These are phyloP conservation scores for Crithidia thermophila DNA, from an alignment of 208 protist species.

Conservation along the genomic window DNA sequence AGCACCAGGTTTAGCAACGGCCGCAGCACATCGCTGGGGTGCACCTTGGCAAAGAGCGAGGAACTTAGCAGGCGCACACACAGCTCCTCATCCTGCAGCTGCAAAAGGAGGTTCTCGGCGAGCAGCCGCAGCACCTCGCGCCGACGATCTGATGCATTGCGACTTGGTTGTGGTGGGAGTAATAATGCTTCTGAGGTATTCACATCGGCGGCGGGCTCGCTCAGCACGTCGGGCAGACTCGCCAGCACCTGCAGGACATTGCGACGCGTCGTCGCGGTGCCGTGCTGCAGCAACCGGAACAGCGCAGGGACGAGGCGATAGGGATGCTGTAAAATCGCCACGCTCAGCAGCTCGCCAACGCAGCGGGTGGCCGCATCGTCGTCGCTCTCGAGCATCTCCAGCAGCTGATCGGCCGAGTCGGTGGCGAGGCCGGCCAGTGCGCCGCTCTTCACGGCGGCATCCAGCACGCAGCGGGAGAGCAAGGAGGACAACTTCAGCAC, in stretches of 20 bases:
- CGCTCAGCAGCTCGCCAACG: constrained; percentile 62
- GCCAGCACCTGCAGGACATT: constrained; percentile 77
- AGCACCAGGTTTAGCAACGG: constrained; percentile 64
- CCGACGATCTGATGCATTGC: constrained; percentile 35
- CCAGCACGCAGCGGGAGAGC: constrained; percentile 64
- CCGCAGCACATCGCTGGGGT: constrained; percentile 67
- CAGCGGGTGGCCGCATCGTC: constrained; percentile 76
- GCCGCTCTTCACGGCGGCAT: constrained; percentile 25
- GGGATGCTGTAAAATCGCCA: constrained; percentile 58
- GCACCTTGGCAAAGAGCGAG: constrained; percentile 77
- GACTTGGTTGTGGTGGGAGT: background rate
- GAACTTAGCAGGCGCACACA: constrained; percentile 66
- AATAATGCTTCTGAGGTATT: background rate
- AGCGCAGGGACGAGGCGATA: constrained; percentile 73
- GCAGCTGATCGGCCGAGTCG: constrained; percentile 71
- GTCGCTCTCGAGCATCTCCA: constrained; percentile 66
- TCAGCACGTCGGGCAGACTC: constrained; percentile 49
- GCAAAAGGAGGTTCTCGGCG: constrained; percentile 73
- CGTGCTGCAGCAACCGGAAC: constrained; percentile 71
- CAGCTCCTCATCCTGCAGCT: constrained; percentile 80
- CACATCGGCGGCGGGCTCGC: background rate
- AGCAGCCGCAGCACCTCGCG: constrained; percentile 70
- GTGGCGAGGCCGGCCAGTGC: constrained; percentile 35
- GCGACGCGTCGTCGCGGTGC: constrained; percentile 47
- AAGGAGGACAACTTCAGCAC: constrained; percentile 67